A percentile compares a stretch with the other conserved stretches of the same genome.
phyloP scores from a whole-genome alignment of 2,329 filamentous ascomycete species.

The Purpureocillium lavendulum region DNA sequence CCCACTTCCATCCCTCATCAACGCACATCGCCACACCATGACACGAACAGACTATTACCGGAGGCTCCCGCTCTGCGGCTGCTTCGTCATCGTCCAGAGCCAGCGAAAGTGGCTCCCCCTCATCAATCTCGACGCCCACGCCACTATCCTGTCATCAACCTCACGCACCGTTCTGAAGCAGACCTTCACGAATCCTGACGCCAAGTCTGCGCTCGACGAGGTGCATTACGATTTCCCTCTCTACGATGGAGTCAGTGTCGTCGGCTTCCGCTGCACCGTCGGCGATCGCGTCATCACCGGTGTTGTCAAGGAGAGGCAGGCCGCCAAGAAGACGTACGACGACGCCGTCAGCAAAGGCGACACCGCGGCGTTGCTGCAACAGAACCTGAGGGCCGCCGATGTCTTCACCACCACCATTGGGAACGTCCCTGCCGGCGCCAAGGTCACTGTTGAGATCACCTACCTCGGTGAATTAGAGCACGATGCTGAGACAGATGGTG shows the following conservation, averaged over 20 bases:
- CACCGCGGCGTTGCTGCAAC: slow-evolving; percentile 57
- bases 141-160: slow-evolving; percentile 49
- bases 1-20: too few species aligned
- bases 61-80: slow-evolving; percentile 19
- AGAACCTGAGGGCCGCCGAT: slow-evolving; percentile 50
- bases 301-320: slow-evolving; percentile 56
- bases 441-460: slow-evolving; percentile 51
- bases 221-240: slow-evolving; percentile 62
- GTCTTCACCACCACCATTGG: slow-evolving; percentile 62
- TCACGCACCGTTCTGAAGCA: slow-evolving; percentile 41
- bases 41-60: too few species aligned
- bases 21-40: too few species aligned
- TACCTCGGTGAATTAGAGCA: slow-evolving; percentile 67
- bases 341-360: slow-evolving; percentile 49
- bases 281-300: slow-evolving; percentile 52
- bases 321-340: slow-evolving; percentile 52
- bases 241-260: slow-evolving; percentile 64
- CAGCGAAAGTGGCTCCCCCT: slow-evolving; percentile 45
- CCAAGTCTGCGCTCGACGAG: slow-evolving; percentile 24
- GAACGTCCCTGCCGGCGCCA: slow-evolving; percentile 52
- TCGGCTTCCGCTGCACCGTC: slow-evolving; percentile 57
- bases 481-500: slow-evolving; percentile 57
- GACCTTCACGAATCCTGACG: slow-evolving; percentile 52
- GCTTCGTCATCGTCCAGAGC: slow-evolving; percentile 19
- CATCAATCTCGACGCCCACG: slow-evolving; percentile 46